Evolutionary conservation across 23 red algal genomes (phyloP).

Genomic region (Gracilaria gracilis): DNA sequence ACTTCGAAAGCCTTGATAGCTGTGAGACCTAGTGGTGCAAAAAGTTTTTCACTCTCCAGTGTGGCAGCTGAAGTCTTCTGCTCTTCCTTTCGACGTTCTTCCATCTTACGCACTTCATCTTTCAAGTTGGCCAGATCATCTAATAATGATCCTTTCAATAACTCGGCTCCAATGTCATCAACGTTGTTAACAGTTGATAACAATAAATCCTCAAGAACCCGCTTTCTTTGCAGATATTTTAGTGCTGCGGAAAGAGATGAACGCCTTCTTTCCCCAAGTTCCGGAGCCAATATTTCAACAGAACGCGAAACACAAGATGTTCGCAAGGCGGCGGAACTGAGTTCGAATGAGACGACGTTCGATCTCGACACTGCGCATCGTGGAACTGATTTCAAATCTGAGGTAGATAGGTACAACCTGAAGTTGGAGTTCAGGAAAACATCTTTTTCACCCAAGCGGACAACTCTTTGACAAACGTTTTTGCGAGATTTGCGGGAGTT

Average conservation of each 20-base stretch:
- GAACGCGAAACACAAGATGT: slow-evolving; percentile 53
- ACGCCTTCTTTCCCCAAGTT: slow-evolving; percentile 37
- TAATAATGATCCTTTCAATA: slow-evolving; percentile 56
- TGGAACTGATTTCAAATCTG: slow-evolving; percentile 45
- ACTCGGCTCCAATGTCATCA: slow-evolving; percentile 49
- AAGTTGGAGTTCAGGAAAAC: slow-evolving; percentile 68
- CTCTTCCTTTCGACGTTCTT: slow-evolving; percentile 32
- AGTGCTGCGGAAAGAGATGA: slow-evolving; percentile 32
- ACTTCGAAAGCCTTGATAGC: slow-evolving; percentile 50
- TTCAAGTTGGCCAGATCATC: slow-evolving; percentile 56
- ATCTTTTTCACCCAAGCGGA: slow-evolving; percentile 68
- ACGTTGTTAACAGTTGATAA: slow-evolving; percentile 59
- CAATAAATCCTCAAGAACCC: slow-evolving; percentile 52
- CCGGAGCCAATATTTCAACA: slow-evolving; percentile 54
- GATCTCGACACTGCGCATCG: slow-evolving; percentile 51
- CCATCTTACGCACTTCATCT: slow-evolving; percentile 56
- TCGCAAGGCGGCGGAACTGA: slow-evolving; percentile 57
- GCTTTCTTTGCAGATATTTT: slow-evolving; percentile 58
- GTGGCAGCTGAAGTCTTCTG: slow-evolving; percentile 17
- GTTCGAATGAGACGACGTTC: slow-evolving; percentile 69
- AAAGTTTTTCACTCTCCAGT: neutral
- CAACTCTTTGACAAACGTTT: slow-evolving; percentile 65
- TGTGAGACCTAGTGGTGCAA: slow-evolving; percentile 49
- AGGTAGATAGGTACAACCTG: slow-evolving; percentile 30
- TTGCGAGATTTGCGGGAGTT: slow-evolving; percentile 1